A percentile compares a stretch with the other conserved stretches of the same genome.
phyloP scores from a whole-genome alignment of 2,329 filamentous ascomycete genomes.

The Colletotrichum sp. region DNA sequence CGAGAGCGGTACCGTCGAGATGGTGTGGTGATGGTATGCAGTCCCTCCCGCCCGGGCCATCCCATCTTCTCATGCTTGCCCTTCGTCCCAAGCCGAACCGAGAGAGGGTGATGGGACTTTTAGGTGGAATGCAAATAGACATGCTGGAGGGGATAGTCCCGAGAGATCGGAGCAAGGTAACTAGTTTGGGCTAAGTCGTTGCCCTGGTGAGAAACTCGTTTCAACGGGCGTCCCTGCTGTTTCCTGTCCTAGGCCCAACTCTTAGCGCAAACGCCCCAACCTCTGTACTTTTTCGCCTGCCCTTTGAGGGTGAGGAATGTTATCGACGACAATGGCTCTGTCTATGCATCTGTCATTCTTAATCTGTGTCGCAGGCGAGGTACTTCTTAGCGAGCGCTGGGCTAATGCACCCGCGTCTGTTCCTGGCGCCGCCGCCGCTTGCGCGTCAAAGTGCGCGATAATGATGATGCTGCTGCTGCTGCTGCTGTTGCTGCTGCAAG shows the following conservation, averaged over 20 bases:
- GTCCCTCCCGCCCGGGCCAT: background rate
- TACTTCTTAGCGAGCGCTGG: background rate
- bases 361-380: background rate
- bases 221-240: slow-evolving; percentile 9
- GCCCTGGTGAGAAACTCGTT: background rate
- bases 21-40: background rate
- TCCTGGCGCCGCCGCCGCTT: background rate
- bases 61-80: background rate
- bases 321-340: background rate
- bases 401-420: background rate
- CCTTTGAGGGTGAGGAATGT: background rate
- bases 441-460: background rate
- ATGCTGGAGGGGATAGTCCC: background rate
- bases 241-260: background rate
- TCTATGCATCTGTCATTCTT: background rate
- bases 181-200: background rate
- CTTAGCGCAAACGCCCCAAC: slow-evolving; percentile 7
- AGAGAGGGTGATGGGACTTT: background rate
- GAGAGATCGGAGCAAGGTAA: slow-evolving; percentile 17
- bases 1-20: background rate
- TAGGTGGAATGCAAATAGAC: background rate
- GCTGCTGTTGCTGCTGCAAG: background rate
- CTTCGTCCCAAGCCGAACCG: background rate
- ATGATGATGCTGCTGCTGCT: background rate
- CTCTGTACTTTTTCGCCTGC: background rate